phyloP scores from a whole-genome alignment of 306 rosid genomes.

The Calophaca sinica region DNA sequence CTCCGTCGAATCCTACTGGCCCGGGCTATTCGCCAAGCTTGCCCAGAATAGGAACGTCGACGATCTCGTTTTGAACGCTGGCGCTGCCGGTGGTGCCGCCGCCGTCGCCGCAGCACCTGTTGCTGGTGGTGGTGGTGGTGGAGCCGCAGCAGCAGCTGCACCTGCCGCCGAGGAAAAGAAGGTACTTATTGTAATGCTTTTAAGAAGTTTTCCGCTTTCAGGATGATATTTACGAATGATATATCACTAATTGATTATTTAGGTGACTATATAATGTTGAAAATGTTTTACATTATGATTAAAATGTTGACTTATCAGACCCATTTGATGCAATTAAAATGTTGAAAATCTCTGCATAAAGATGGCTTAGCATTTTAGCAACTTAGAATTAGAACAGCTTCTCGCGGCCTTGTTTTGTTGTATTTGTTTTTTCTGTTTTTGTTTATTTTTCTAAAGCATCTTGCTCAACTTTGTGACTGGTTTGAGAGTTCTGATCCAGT shows the following conservation, averaged over 20 bases:
- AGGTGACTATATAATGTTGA: neutral
- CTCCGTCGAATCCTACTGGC: conserved; percentile 73
- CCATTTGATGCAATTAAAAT: too few relatives aligned
- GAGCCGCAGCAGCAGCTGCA: conserved; percentile 46
- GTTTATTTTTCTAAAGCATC: neutral
- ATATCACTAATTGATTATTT: neutral
- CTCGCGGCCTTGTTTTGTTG: too few relatives aligned
- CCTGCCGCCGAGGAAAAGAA: conserved; percentile 70
- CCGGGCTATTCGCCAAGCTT: conserved; percentile 69
- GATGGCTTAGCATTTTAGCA: too few relatives aligned
- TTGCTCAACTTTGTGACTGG: too few relatives aligned
- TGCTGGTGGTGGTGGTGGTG: conserved; percentile 37
- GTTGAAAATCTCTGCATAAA: neutral
- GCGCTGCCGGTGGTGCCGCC: conserved; percentile 58
- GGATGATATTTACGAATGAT: neutral
- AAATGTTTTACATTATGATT: neutral
- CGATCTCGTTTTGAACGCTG: conserved; percentile 67
- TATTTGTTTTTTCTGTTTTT: neutral
- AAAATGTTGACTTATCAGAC: too few relatives aligned
- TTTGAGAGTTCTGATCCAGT: neutral
- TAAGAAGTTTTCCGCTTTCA: neutral
- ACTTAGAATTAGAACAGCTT: too few relatives aligned
- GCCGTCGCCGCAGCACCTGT: conserved; percentile 55
- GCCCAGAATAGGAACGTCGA: conserved; percentile 69
- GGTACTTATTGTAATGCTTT: conserved; percentile 44